These are phyloP conservation scores for Solanum ossicruentum DNA, from an alignment of 257 asterid species.

Conservation along the genomic window DNA sequence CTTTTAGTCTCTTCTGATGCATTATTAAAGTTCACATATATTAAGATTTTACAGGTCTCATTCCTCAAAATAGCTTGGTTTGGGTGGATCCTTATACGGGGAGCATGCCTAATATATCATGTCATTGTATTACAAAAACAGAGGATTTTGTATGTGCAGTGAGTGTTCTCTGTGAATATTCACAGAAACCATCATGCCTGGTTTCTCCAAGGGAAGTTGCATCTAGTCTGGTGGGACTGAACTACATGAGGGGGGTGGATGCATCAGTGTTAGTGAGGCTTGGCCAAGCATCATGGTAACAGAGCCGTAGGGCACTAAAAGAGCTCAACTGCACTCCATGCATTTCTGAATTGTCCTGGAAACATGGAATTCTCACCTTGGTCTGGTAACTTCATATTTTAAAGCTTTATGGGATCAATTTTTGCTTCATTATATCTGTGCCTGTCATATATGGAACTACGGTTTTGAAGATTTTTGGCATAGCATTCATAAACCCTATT, in stretches of 20 bases:
- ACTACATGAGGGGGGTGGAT: neutral
- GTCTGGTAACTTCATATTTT: neutral
- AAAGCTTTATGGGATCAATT: neutral
- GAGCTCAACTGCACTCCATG: neutral
- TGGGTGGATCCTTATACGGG: neutral
- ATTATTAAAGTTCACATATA: neutral
- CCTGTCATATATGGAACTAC: no score
- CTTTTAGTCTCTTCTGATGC: neutral
- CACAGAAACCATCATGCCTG: neutral
- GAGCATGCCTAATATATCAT: neutral
- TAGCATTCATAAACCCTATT: no score
- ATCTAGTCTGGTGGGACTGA: neutral
- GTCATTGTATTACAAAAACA: neutral
- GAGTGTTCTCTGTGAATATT: neutral
- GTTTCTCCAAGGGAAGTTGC: neutral
- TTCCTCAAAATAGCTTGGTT: neutral
- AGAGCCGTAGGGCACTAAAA: neutral
- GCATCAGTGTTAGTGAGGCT: neutral
- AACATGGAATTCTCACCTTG: neutral
- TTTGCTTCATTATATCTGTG: no score
- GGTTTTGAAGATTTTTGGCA: no score
- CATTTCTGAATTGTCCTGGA: neutral
- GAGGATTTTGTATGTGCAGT: no score
- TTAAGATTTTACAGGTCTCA: neutral
- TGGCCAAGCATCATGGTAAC: neutral